A percentile compares a stretch with the other conserved stretches of the same genome.
Evolutionary conservation across 2,329 filamentous ascomycete genomes (phyloP).

Genomic region (Aspergillus fijiensis): DNA sequence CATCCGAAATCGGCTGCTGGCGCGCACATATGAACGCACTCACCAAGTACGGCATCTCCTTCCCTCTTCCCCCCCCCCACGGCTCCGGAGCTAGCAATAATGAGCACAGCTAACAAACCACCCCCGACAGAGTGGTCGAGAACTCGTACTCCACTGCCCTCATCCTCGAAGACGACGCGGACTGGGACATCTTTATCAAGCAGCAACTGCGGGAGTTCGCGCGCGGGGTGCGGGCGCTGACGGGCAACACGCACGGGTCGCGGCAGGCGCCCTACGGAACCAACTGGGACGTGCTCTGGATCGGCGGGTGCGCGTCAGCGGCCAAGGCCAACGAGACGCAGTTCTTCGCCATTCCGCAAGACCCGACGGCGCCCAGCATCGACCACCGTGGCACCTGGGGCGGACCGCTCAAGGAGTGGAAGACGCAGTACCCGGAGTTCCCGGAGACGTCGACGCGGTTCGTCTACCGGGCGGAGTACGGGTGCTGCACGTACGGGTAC

Average conservation of each 20-base stretch:
- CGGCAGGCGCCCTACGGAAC: slow-evolving; percentile 50
- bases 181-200: slow-evolving; percentile 57
- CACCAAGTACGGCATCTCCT: slow-evolving; percentile 22
- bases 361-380: slow-evolving; percentile 28
- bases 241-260: slow-evolving; percentile 26
- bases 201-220: slow-evolving; percentile 47
- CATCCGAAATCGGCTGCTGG: slow-evolving; percentile 40
- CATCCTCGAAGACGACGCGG: slow-evolving; percentile 58
- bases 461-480: slow-evolving; percentile 34
- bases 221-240: slow-evolving; percentile 30
- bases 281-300: slow-evolving; percentile 55
- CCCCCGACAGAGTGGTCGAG: slow-evolving; percentile 34
- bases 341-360: slow-evolving; percentile 31
- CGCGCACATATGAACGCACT: slow-evolving; percentile 43
- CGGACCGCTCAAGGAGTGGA: slow-evolving; percentile 22
- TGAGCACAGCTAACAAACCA: background rate
- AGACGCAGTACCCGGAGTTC: slow-evolving; percentile 15
- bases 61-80: too few species aligned
- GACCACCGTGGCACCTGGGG: slow-evolving; percentile 22
- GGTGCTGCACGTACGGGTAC: slow-evolving; percentile 40
- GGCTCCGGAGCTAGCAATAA: background rate
- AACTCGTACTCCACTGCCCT: slow-evolving; percentile 50
- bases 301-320: slow-evolving; percentile 49
- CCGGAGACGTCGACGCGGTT: slow-evolving; percentile 37
- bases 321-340: slow-evolving; percentile 29